phyloP scores from a whole-genome alignment of 148 eudicot genomes.

The Chenopodium suecicum region DNA sequence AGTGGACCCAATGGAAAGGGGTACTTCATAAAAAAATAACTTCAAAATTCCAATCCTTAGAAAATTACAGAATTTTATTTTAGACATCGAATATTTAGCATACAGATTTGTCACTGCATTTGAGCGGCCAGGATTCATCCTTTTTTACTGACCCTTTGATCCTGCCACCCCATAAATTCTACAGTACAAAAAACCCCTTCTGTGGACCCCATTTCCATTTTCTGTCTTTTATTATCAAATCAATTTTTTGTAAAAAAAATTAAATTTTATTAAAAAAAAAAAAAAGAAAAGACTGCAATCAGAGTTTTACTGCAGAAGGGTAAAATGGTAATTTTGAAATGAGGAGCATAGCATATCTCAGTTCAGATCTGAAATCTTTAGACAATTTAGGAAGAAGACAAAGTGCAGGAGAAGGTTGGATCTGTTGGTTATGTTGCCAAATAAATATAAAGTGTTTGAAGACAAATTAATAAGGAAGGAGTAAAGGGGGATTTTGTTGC shows the following conservation, averaged over 20 bases:
- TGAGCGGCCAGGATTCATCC: constrained; percentile 31
- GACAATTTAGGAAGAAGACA: constrained; percentile 26
- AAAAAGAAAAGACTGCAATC: constrained; percentile 4
- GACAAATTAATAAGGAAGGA: constrained; percentile 13
- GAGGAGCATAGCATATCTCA: constrained; percentile 33
- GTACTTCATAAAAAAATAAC: background rate
- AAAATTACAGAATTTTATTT: constrained; percentile 23
- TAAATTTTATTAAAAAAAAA: background rate
- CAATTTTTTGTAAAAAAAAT: background rate
- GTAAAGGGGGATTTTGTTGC: constrained; percentile 23
- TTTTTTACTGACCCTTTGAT: constrained; percentile 6
- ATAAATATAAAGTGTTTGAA: constrained; percentile 18
- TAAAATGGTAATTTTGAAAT: constrained; percentile 11
- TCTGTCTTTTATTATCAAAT: constrained; percentile 28
- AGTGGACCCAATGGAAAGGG: constrained; percentile 23
- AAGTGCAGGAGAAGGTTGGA: constrained; percentile 25
- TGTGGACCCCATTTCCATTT: constrained; percentile 21
- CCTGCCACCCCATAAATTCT: constrained; percentile 18
- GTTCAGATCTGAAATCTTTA: constrained; percentile 32
- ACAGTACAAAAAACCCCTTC: background rate
- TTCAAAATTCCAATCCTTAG: constrained; percentile 22
- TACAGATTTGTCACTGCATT: constrained; percentile 34
- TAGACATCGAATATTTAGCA: constrained; percentile 43
- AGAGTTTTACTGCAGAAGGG: constrained; percentile 11
- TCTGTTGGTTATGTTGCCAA: constrained; percentile 30